A percentile compares a stretch with the other conserved stretches of the same genome.
phyloP scores from a whole-genome alignment of 2,329 filamentous ascomycete species.

The Aspergillus ustus region DNA sequence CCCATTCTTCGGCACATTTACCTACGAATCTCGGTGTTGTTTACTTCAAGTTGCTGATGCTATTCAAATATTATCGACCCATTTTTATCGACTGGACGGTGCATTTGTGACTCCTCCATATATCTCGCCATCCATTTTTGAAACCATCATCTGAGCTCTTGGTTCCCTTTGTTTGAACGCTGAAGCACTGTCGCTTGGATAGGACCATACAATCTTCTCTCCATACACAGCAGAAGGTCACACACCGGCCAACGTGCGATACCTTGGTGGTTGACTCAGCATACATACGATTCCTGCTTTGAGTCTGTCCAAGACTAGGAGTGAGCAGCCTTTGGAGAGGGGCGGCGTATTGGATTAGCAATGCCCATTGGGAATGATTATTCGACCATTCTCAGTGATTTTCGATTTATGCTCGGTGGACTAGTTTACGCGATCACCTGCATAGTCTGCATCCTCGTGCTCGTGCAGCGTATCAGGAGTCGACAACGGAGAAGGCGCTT shows the following conservation, averaged over 20 bases:
- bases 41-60: background rate
- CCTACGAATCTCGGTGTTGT: slow-evolving; percentile 11
- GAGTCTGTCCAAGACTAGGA: background rate
- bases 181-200: background rate
- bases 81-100: background rate
- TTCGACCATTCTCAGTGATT: slow-evolving; percentile 15
- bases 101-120: background rate
- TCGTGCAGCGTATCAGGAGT: slow-evolving; percentile 26
- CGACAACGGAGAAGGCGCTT: slow-evolving; percentile 20
- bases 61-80: background rate
- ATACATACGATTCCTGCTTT: background rate
- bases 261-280: background rate
- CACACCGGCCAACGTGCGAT: background rate
- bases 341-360: slow-evolving; percentile 18
- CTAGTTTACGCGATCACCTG: slow-evolving; percentile 22
- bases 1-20: slow-evolving; percentile 16
- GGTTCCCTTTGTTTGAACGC: background rate
- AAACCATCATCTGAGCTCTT: background rate
- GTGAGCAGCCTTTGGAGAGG: slow-evolving; percentile 9
- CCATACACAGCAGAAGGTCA: background rate
- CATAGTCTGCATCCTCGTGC: slow-evolving; percentile 23
- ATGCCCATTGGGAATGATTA: slow-evolving; percentile 23
- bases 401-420: slow-evolving; percentile 20
- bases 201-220: background rate
- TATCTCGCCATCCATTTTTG: background rate